Conservation (phyloP, 225 moss, liverwort and hornwort species). For the Climacium dendroides region DNA sequence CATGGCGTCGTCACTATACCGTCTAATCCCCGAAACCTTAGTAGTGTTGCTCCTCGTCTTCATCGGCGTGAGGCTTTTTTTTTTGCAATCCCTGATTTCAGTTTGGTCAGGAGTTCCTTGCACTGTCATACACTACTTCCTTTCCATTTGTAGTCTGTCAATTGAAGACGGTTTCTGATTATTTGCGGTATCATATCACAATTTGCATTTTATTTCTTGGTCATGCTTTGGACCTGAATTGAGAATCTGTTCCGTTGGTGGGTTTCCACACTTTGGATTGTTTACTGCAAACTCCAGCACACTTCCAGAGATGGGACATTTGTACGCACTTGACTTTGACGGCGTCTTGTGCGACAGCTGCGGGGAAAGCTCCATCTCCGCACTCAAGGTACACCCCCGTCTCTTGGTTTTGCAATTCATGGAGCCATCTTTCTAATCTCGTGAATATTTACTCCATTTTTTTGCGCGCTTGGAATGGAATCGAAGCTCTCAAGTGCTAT, state of each 20-base stretch:
- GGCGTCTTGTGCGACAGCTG: slow-evolving; percentile 93
- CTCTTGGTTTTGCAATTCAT: background rate
- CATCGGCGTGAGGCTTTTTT: too few relatives aligned
- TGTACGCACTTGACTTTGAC: slow-evolving; percentile 93
- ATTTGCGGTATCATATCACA: too few relatives aligned
- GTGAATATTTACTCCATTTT: background rate
- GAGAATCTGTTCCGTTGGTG: background rate
- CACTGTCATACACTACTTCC: too few relatives aligned
- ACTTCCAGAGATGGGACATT: slow-evolving; percentile 43
- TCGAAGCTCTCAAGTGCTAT: background rate
- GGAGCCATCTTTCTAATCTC: background rate
- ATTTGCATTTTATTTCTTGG: too few relatives aligned
- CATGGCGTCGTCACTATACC: too few relatives aligned
- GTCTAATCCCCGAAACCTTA: too few relatives aligned
- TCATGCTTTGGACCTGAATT: background rate
- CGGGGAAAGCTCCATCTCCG: slow-evolving; percentile 80
- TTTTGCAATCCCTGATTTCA: too few relatives aligned
- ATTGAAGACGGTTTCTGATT: too few relatives aligned
- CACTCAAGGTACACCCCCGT: slow-evolving; percentile 47
- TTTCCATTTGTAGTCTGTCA: too few relatives aligned
- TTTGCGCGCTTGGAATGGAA: background rate
- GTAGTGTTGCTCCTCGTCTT: too few relatives aligned
- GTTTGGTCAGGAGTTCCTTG: too few relatives aligned
- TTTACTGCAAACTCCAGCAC: background rate
- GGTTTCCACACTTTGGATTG: background rate